phyloP scores from a whole-genome alignment of 257 asterid genomes.

The Solanum chilense region DNA sequence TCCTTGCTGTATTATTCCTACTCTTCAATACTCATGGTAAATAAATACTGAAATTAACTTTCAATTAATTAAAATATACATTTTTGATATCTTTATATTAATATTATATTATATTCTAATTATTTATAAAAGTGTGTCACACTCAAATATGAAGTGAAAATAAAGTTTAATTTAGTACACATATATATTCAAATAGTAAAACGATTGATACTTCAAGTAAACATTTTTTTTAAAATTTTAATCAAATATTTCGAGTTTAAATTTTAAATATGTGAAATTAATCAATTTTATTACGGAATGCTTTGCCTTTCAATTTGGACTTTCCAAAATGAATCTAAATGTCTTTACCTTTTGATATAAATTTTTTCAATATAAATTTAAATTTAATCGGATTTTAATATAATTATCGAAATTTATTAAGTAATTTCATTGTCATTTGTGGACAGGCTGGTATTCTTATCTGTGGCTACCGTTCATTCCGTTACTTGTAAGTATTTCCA shows the following conservation, averaged over 20 bases:
- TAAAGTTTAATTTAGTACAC: not conserved
- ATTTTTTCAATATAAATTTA: rapidly evolving
- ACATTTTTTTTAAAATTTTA: not conserved
- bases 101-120: not conserved
- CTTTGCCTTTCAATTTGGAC: rapidly evolving
- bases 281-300: not conserved
- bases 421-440: not conserved
- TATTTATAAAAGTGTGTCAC: not conserved
- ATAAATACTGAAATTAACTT: conserved; percentile 15
- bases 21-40: conserved; percentile 90
- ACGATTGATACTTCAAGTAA: not conserved
- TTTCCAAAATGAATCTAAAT: not conserved
- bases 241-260: not conserved
- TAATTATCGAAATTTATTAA: not conserved
- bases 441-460: conserved; percentile 82
- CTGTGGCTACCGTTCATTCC: conserved; percentile 90
- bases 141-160: not conserved
- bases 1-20: conserved; percentile 64
- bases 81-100: not conserved
- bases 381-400: not conserved
- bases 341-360: rapidly evolving
- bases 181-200: not conserved
- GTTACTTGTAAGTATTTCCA: conserved; percentile 47
- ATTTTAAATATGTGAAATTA: not conserved
- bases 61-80: not conserved